Base-by-base conservation (phyloP, 768 basidiomycete species). In the Kwoniella pini region DNA sequence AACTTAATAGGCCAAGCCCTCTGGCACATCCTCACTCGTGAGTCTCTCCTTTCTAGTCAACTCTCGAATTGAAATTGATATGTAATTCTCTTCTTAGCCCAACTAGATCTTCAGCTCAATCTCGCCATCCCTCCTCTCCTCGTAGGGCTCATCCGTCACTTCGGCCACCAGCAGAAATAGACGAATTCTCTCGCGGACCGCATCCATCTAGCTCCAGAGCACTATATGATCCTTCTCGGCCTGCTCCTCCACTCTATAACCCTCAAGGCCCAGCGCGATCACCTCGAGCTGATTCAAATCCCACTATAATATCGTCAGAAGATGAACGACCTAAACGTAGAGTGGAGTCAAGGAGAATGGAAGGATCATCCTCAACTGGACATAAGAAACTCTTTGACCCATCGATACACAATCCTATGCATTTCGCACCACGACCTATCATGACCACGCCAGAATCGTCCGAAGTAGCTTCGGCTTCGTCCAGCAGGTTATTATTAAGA, bases 331-430 rank as follows among this genome's bases (percentile, higher is more conserved):
- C 36, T 15, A 45, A 57, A 48, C 55, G 51, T n/a, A 31, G 46
- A 7, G 24, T 43, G 3, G 42, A 55, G 11, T 44, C 55, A 15
- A 24, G 50, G 13, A 58, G 49, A 27, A 12, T 27, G 30, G 60
- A 68, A 38, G 51, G 31, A 13, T 49, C 53, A 26, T 24, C 48
- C 12, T 54, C 52, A 36, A 28, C 54, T 19, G 31, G 39, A 30
- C 48, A 26, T 17, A 42, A 69, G 19, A 73, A 77, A 57, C 70
- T 79, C 7, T 79, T 79, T 55, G 92, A 98, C 73, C 90, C 89
- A 60, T 83, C 89, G 38, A 87, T 90, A 70, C 90, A 98, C 76
- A 91, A 98, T 76, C 91, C 96, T 0, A 85, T 92, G 30, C 85
- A 88, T 11, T 98, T 98, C 79, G 81, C 85, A 10, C 54, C 52